Base-by-base conservation (phyloP, 768 basidiomycete genomes). In the Amanita muscaria region DNA sequence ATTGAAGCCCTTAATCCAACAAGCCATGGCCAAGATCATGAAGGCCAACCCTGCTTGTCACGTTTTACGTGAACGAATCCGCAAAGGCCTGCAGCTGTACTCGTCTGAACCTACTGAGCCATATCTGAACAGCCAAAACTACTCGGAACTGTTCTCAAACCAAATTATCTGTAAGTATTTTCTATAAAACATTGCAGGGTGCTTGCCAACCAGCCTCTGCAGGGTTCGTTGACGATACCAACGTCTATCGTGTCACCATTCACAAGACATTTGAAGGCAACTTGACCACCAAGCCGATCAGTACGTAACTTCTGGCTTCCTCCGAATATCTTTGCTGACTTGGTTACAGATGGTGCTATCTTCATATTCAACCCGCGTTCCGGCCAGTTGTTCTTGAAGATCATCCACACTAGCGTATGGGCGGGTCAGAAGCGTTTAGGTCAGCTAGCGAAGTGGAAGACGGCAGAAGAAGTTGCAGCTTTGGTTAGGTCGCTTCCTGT, bases 251-350 rank as follows among this genome's bases (percentile, higher is more conserved):
- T 47, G 91, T 96, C 41, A 94, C 91, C 12, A 94, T 94, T 59
- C 96, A 99, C 73, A 97, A 97, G 75, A 99, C 96, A 5, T 98
- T 99, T 65, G 96, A 99, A 68, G 96, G 96, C 59, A 99, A 99
- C 67, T 78, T 98, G 78, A 98, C 94, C 6, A 98, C 96, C 14
- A 98, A 98, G 64, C 96, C 94, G 5, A 96, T 99, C 69, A 97
- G 84, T 84, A 56, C 55, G 80, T 58, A 4, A 22, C 39, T 12
- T 29, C 3, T 7, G n/a, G 8, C 43, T 35, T 37, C 16, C 30
- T 3, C 16, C 44, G 24, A 18, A 9, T 23, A 30, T 4, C n/a
- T n/a, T 0, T 16, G n/a, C 27, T 42, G 14, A 36, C 35, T 30
- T 18, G 8, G 5, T 47, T 19, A 11, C 43, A 87, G 85, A 94